Conservation (phyloP, 208 protist species). For the Wallacemonas sp. region DNA sequence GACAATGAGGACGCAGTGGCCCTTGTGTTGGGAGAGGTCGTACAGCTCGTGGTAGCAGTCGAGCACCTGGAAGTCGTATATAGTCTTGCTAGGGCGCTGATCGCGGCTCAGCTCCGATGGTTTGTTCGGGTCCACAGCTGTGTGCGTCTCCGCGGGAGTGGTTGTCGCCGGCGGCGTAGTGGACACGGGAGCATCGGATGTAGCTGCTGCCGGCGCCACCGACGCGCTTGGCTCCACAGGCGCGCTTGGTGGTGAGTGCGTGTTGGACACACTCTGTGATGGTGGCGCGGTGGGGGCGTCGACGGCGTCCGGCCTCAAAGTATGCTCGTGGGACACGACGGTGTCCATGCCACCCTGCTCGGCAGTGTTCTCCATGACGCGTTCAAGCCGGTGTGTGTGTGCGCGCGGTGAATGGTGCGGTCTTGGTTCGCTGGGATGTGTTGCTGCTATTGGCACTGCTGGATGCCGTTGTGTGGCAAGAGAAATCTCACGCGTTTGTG, state of each 20-base stretch:
- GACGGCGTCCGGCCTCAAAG: not conserved
- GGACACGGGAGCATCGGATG: not conserved
- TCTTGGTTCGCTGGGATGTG: too few relatives aligned
- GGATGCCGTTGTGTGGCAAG: too few relatives aligned
- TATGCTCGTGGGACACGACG: not conserved
- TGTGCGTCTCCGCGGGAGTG: not conserved
- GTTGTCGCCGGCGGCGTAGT: too few relatives aligned
- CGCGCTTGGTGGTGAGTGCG: not conserved
- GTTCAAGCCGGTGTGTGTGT: not conserved
- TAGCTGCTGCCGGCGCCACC: not conserved
- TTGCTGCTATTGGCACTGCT: too few relatives aligned
- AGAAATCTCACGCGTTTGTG: too few relatives aligned
- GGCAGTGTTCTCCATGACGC: not conserved
- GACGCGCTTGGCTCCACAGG: not conserved
- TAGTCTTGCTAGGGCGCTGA: conserved; percentile 24
- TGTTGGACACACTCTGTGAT: not conserved
- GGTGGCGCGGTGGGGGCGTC: not conserved
- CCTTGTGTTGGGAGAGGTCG: conserved; percentile 72
- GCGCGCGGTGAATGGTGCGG: too few relatives aligned
- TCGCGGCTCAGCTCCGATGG: not conserved
- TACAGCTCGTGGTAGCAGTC: conserved; percentile 65
- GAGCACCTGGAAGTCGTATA: conserved; percentile 73
- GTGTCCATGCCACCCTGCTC: not conserved
- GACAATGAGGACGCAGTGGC: conserved; percentile 76
- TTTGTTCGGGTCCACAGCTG: not conserved